Conservation (phyloP, 164 flowering plant species). For the Aristolochia fimbriata region DNA sequence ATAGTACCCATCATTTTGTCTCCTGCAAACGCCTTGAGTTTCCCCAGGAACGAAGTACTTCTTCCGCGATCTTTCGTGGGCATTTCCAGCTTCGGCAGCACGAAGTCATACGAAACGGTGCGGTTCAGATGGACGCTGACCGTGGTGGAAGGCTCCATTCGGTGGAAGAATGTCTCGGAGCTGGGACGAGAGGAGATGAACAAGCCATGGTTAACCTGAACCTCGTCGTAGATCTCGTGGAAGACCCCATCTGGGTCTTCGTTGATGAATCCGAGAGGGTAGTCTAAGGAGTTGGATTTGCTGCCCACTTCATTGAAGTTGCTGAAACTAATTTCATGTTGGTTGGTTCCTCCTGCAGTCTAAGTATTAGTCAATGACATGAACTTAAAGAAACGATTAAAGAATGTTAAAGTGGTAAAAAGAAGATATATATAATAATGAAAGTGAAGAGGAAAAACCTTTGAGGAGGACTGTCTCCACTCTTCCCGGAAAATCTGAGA, state of each 20-base stretch:
- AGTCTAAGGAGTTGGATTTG: neutral
- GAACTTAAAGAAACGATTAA: neutral
- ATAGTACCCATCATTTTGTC: constrained; percentile 16
- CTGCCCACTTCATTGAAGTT: constrained; percentile 21
- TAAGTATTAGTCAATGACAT: neutral
- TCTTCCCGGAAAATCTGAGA: constrained; percentile 30
- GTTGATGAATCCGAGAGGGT: constrained; percentile 29
- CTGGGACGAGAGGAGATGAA: constrained; percentile 46
- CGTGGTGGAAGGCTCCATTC: constrained; percentile 52
- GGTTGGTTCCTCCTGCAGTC: constrained; percentile 26
- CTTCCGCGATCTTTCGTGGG: constrained; percentile 3
- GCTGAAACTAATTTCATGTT: constrained; percentile 10
- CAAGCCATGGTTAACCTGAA: constrained; percentile 61
- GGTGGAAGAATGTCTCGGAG: constrained; percentile 66
- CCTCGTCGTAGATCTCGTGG: constrained; percentile 41
- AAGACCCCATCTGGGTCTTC: constrained; percentile 28
- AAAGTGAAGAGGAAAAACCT: constrained; percentile 19
- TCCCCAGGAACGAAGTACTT: constrained; percentile 12
- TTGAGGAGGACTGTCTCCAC: constrained; percentile 22
- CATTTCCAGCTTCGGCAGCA: constrained; percentile 6
- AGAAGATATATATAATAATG: neutral
- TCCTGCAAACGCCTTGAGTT: constrained; percentile 14
- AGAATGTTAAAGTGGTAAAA: neutral
- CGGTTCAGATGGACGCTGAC: constrained; percentile 52
- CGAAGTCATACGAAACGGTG: constrained; percentile 8